Conservation (phyloP, 192 early-diverging fungal genomes). For the Pilobolus umbonatus region DNA sequence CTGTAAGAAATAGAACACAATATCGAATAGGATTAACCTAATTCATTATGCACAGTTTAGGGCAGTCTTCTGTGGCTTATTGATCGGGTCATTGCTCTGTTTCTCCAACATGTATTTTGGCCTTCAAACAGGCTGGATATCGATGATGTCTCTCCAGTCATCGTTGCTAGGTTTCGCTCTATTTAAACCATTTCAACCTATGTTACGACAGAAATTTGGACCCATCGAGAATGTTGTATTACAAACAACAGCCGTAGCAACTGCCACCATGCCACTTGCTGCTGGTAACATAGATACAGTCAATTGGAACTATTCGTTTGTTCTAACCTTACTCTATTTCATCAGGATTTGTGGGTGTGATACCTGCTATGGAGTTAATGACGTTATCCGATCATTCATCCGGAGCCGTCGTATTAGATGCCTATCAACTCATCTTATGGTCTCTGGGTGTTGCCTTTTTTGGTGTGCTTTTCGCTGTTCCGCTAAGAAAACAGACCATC, state of each 20-base stretch:
- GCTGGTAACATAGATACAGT: conserved; percentile 32
- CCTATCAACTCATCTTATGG: conserved; percentile 58
- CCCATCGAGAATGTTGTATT: conserved; percentile 84
- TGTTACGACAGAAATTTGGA: conserved; percentile 49
- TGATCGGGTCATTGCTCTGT: conserved; percentile 64
- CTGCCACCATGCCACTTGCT: conserved; percentile 79
- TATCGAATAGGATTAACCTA: too few relatives aligned
- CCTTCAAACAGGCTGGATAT: conserved; percentile 76
- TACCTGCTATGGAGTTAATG: conserved; percentile 75
- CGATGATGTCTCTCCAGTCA: conserved; percentile 74
- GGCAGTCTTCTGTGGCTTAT: conserved; percentile 53
- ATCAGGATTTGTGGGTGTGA: conserved; percentile 70
- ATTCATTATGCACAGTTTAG: conserved; percentile 46
- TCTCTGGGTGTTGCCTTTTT: conserved; percentile 76
- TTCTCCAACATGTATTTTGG: conserved; percentile 92
- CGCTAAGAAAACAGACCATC: conserved; percentile 72
- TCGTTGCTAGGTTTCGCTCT: conserved; percentile 75
- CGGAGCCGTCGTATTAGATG: conserved; percentile 46
- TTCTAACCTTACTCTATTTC: not conserved
- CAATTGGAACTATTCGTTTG: not conserved
- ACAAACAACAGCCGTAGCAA: conserved; percentile 79
- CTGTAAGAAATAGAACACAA: too few relatives aligned
- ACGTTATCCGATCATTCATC: conserved; percentile 47
- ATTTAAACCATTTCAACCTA: conserved; percentile 54
- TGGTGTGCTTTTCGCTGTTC: conserved; percentile 88